Evolutionary conservation across 2,329 filamentous ascomycete genomes (phyloP), one percentile per base, ranked within the genome.

Genomic region (Lomentospora prolificans): DNA sequence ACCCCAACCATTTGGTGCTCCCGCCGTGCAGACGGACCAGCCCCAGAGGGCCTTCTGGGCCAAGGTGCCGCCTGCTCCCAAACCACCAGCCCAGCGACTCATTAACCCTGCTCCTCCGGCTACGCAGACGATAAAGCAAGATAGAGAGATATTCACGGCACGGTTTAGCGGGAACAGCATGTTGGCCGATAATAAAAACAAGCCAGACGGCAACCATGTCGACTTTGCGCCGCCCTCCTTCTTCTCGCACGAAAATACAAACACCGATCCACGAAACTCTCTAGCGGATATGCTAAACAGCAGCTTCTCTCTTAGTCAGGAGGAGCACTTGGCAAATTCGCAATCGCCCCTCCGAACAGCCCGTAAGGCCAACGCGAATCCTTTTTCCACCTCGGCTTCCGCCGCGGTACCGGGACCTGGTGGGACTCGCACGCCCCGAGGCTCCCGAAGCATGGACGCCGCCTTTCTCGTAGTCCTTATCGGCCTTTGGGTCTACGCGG

Each of bases 11-110:
- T 77, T 77, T 55, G 68, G 65, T 57, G 69, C 74, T 51, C 36
- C 30, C n/a, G 31, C 10, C 51, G 17, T 25, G 19, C 33, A n/a
- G 0, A 68, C 67, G n/a, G 70, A 73, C 55, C 66, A 66, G 3
- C 68, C 70, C 48, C 59, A 68, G 7, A 70, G 72, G 1, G 78
- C 81, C 9, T 87, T 88, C 64, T 82, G 80, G 72, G 84, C 80
- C 65, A 80, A 76, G 53, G 74, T 87, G 9, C 85, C 85, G 7
- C 77, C 81, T 2, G 81, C 82, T 2, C 84, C 85, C 14, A 80
- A 76, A 19, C 75, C 75, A 17, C 80, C 82, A 17, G 80, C 81
- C 9, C 77, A 81, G 53, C 72, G 73, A 50, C 66, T 79, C 4
- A 83, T 58, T 80, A 81, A 55, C 41, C 41, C 41, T 1, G 41